Evolutionary conservation across 208 protist species (phyloP).

Genomic region (Trypanosoma mega): DNA sequence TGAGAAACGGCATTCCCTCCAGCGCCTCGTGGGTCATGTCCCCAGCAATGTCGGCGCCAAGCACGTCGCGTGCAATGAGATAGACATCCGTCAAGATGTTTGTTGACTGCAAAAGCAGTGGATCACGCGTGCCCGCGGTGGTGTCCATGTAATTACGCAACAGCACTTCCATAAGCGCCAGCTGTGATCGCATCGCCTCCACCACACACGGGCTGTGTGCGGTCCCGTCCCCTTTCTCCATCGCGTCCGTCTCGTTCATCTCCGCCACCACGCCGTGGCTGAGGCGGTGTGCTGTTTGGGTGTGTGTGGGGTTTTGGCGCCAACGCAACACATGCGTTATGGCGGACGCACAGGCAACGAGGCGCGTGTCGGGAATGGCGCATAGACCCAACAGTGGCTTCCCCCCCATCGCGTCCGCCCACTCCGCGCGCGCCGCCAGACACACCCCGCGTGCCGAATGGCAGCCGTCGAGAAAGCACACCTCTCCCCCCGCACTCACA

Average conservation of each 20-base stretch:
- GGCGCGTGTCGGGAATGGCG: neutral
- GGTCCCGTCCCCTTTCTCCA: no score
- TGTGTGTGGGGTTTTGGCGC: neutral
- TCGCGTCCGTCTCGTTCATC: no score
- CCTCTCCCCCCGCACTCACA: conserved; percentile 13
- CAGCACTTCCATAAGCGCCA: conserved; percentile 16
- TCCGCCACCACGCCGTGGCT: no score
- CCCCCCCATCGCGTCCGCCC: conserved; percentile 3
- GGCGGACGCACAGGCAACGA: conserved; percentile 9
- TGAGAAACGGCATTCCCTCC: neutral
- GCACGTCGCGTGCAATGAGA: conserved; percentile 14
- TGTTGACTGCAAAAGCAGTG: conserved; percentile 15
- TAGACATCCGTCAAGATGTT: conserved; percentile 25
- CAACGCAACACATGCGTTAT: conserved; percentile 16
- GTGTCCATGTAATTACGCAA: conserved; percentile 10
- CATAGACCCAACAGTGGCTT: neutral
- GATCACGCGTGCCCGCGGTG: conserved; percentile 1
- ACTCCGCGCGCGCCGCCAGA: neutral
- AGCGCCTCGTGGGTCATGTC: conserved; percentile 14
- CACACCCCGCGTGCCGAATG: neutral
- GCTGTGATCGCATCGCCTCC: conserved; percentile 12
- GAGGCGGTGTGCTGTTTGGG: no score
- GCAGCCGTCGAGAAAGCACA: no score
- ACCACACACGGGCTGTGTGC: neutral
- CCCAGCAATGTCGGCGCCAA: neutral